phyloP scores from a whole-genome alignment of 2,329 filamentous ascomycete genomes.

The Xylariaceae sp. region DNA sequence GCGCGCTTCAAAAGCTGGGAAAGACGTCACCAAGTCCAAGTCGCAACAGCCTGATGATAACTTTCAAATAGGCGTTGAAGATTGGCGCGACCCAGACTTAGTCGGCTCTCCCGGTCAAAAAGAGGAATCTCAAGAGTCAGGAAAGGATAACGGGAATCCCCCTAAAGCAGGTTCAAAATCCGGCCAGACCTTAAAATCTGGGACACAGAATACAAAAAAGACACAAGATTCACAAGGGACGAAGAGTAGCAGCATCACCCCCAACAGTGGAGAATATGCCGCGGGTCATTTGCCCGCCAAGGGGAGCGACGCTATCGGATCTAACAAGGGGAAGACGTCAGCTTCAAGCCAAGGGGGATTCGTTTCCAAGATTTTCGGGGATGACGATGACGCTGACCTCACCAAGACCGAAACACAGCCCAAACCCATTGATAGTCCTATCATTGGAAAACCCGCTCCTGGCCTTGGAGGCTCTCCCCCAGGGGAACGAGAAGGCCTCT shows the following conservation, averaged over 20 bases:
- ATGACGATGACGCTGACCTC: conserved; percentile 42
- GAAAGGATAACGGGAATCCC: conserved; percentile 36
- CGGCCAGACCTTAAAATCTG: conserved; percentile 17
- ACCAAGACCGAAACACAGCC: conserved; percentile 37
- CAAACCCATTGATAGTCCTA: conserved; percentile 28
- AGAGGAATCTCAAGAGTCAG: conserved; percentile 23
- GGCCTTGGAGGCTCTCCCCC: conserved; percentile 34
- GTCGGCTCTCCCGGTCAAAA: conserved; percentile 46
- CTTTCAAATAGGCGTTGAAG: conserved; percentile 82
- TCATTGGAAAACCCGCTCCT: conserved; percentile 25
- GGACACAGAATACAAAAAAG: conserved; percentile 31
- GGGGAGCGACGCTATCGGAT: conserved; percentile 34
- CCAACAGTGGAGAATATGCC: conserved; percentile 72
- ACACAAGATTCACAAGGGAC: conserved; percentile 42
- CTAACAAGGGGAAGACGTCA: conserved; percentile 31
- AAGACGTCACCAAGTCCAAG: conserved; percentile 22
- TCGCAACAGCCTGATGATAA: conserved; percentile 51
- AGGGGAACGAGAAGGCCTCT: conserved; percentile 74
- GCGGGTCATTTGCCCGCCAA: conserved; percentile 40
- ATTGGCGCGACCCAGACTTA: conserved; percentile 81
- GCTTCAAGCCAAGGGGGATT: conserved; percentile 38
- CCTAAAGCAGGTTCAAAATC: conserved; percentile 25
- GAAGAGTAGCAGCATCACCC: conserved; percentile 69
- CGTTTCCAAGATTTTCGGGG: conserved; percentile 54
- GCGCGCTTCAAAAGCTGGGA: conserved; percentile 41